phyloP scores from a whole-genome alignment of 208 protist species.

The Leishmania guyanensis region DNA sequence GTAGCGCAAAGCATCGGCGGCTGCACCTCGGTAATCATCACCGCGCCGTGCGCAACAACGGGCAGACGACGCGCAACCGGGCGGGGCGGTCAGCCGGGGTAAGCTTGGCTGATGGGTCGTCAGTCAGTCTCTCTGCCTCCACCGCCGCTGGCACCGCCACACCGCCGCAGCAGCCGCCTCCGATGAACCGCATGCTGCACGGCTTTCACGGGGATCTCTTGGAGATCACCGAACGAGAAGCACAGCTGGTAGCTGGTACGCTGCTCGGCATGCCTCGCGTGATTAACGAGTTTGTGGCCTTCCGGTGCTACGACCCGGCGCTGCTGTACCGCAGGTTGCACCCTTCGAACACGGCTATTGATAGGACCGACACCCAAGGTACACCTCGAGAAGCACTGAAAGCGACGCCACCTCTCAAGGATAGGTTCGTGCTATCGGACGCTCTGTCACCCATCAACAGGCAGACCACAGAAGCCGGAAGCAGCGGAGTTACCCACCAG shows the following conservation, averaged over 20 bases:
- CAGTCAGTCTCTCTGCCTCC: conserved; percentile 9
- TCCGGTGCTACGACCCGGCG: conserved; percentile 25
- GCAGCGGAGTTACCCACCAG: background rate
- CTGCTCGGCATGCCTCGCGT: conserved; percentile 50
- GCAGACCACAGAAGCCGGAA: background rate
- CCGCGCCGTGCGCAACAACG: conserved; percentile 61
- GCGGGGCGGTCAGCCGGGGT: conserved; percentile 10
- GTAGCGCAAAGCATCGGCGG: conserved; percentile 59
- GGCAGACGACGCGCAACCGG: conserved; percentile 54
- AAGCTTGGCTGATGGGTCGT: background rate
- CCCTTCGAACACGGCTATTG: background rate
- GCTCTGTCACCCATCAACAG: background rate
- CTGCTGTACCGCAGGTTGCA: conserved; percentile 20
- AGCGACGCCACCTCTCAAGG: background rate
- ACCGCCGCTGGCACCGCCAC: conserved; percentile 4
- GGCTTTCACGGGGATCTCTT: conserved; percentile 67
- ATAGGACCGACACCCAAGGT: background rate
- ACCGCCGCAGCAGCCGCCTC: conserved; percentile 28
- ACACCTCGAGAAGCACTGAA: background rate
- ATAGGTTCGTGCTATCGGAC: background rate
- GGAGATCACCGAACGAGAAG: conserved; percentile 68
- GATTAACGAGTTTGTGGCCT: conserved; percentile 68
- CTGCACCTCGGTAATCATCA: conserved; percentile 71
- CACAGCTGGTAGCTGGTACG: conserved; percentile 39
- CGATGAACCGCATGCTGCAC: conserved; percentile 55